Evolutionary conservation across 208 protist genomes (phyloP).

Genomic region (Crithidia expoeki): DNA sequence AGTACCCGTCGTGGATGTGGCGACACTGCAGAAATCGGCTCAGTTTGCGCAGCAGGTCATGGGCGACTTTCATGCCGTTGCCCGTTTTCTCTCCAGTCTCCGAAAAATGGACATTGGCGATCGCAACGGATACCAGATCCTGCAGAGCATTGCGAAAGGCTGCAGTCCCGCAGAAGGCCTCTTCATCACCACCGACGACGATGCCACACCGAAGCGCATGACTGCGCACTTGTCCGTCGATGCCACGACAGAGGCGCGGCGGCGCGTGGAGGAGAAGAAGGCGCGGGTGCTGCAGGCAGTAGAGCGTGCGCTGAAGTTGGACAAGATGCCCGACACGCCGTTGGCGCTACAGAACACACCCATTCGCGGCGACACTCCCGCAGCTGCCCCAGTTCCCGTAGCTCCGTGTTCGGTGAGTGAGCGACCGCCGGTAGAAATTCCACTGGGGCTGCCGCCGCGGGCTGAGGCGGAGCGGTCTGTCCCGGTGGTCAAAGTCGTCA

Average conservation of each 20-base stretch:
- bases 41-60: constrained; percentile 72
- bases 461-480: not conserved
- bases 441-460: constrained; percentile 19
- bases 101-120: constrained; percentile 78
- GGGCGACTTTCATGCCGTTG: constrained; percentile 64
- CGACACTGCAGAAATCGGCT: constrained; percentile 27
- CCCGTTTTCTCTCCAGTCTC: constrained; percentile 66
- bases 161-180: constrained; percentile 36
- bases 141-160: constrained; percentile 46
- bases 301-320: constrained; percentile 42
- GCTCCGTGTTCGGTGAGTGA: not conserved
- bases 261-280: constrained; percentile 42
- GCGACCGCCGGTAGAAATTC: constrained; percentile 2
- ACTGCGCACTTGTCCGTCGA: constrained; percentile 4
- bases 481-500: constrained; percentile 4
- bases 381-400: too few relatives aligned
- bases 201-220: constrained; percentile 21
- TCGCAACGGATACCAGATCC: constrained; percentile 49
- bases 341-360: not conserved
- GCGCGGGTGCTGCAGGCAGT: constrained; percentile 68
- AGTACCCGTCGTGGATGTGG: constrained; percentile 6
- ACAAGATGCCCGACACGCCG: not conserved
- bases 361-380: not conserved
- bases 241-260: constrained; percentile 18
- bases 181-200: constrained; percentile 30